Conservation (phyloP, 2,329 filamentous ascomycete genomes). For the Pyricularia pennisetigena region DNA sequence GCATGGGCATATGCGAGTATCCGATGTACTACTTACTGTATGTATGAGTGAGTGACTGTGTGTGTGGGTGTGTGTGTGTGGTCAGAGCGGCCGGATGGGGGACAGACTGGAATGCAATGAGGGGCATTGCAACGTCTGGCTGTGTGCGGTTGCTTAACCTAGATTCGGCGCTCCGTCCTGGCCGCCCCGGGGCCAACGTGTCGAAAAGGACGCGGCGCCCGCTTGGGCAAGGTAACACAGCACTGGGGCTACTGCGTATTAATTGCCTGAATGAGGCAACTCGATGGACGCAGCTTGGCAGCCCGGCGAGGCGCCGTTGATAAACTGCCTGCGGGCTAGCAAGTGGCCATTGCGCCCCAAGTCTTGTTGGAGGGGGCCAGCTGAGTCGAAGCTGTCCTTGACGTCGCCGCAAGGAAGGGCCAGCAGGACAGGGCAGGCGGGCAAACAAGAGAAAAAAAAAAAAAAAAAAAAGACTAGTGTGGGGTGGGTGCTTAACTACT, state of each 20-base stretch:
- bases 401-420: neutral
- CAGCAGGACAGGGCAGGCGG: constrained; percentile 4
- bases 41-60: neutral
- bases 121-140: neutral
- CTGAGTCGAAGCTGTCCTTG: neutral
- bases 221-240: neutral
- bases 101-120: neutral
- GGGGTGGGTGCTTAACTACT: neutral
- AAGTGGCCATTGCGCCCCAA: neutral
- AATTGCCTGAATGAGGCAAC: neutral
- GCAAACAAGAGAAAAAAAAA: neutral
- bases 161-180: neutral
- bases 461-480: neutral
- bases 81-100: constrained; percentile 13
- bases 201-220: neutral
- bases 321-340: neutral
- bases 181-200: neutral
- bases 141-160: neutral
- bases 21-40: neutral
- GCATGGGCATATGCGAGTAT: constrained; percentile 3
- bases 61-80: constrained; percentile 1
- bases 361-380: neutral
- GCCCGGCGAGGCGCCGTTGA: neutral
- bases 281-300: neutral
- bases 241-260: neutral